A percentile compares a stretch with the other conserved stretches of the same genome.
Evolutionary conservation across 352 stramenopile species (phyloP).

Genomic region (Phytophthora citrophthora): DNA sequence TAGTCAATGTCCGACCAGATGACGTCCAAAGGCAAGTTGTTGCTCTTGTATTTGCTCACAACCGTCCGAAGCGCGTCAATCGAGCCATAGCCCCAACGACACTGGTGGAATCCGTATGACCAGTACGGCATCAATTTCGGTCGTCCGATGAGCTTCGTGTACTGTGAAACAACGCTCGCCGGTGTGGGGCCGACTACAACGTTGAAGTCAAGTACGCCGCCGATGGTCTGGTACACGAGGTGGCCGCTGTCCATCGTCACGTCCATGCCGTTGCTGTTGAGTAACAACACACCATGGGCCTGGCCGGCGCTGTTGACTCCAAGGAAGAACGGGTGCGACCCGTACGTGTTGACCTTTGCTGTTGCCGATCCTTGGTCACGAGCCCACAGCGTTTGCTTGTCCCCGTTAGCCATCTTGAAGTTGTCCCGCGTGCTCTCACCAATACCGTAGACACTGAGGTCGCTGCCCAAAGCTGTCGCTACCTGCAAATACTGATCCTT

Average conservation of each 20-base stretch:
- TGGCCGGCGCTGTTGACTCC: slow-evolving; percentile 43
- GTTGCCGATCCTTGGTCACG: slow-evolving; percentile 42
- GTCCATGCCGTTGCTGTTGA: slow-evolving; percentile 77
- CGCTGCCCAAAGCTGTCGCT: slow-evolving; percentile 24
- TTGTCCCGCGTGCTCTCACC: slow-evolving; percentile 47
- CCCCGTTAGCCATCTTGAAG: slow-evolving; percentile 42
- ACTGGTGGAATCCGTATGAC: slow-evolving; percentile 77
- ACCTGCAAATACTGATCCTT: slow-evolving; percentile 57
- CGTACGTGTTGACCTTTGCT: slow-evolving; percentile 60
- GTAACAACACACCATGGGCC: slow-evolving; percentile 59
- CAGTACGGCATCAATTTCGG: slow-evolving; percentile 73
- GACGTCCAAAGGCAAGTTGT: slow-evolving; percentile 55
- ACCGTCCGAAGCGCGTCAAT: slow-evolving; percentile 35
- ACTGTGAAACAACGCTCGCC: slow-evolving; percentile 54
- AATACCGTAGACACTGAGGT: slow-evolving; percentile 47
- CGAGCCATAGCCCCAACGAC: slow-evolving; percentile 53
- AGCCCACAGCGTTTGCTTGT: slow-evolving; percentile 61
- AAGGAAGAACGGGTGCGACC: slow-evolving; percentile 66
- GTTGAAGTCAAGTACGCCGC: slow-evolving; percentile 69
- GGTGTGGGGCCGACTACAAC: slow-evolving; percentile 56
- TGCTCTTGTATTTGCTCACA: slow-evolving; percentile 49
- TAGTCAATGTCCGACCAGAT: slow-evolving; percentile 77
- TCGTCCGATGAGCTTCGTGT: slow-evolving; percentile 58
- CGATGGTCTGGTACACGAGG: slow-evolving; percentile 63
- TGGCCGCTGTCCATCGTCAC: slow-evolving; percentile 46